phyloP scores from a whole-genome alignment of 495 filamentous ascomycete genomes.

The Parathielavia appendiculata region DNA sequence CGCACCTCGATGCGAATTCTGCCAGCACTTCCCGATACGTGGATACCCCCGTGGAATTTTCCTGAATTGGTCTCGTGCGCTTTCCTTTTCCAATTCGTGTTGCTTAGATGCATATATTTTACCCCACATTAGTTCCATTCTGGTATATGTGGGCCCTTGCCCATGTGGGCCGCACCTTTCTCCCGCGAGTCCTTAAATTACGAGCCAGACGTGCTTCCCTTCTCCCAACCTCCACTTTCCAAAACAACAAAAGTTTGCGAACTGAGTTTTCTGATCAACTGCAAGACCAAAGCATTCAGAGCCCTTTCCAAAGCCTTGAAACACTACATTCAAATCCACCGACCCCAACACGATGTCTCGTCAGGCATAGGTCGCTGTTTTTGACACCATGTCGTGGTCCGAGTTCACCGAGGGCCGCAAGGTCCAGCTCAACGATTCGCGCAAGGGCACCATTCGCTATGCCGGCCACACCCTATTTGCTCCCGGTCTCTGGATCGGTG shows the following conservation, averaged over 20 bases:
- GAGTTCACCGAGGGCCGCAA: slow-evolving; percentile 43
- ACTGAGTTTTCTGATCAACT: too few species aligned
- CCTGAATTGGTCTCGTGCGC: too few species aligned
- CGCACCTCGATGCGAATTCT: too few species aligned
- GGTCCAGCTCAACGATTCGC: slow-evolving; percentile 70
- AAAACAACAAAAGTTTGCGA: background rate
- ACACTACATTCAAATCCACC: background rate
- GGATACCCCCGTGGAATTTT: too few species aligned
- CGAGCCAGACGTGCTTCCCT: background rate
- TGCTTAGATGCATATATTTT: too few species aligned
- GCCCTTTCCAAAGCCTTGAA: background rate
- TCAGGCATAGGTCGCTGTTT: background rate
- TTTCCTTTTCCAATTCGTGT: too few species aligned
- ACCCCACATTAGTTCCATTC: too few species aligned
- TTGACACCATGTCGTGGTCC: slow-evolving; percentile 27
- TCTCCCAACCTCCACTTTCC: background rate
- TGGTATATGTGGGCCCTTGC: too few species aligned
- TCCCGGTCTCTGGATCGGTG: slow-evolving; percentile 78
- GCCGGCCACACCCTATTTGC: slow-evolving; percentile 75
- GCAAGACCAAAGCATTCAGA: too few species aligned
- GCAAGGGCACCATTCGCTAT: slow-evolving; percentile 71
- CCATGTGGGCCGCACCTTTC: too few species aligned
- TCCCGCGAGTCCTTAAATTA: background rate
- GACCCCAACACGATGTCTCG: background rate
- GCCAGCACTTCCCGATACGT: too few species aligned